A percentile compares a stretch with the other conserved stretches of the same genome.
These are phyloP conservation scores for Oidiodendron maius DNA, from an alignment of 495 filamentous ascomycete genomes.

Conservation along the genomic window DNA sequence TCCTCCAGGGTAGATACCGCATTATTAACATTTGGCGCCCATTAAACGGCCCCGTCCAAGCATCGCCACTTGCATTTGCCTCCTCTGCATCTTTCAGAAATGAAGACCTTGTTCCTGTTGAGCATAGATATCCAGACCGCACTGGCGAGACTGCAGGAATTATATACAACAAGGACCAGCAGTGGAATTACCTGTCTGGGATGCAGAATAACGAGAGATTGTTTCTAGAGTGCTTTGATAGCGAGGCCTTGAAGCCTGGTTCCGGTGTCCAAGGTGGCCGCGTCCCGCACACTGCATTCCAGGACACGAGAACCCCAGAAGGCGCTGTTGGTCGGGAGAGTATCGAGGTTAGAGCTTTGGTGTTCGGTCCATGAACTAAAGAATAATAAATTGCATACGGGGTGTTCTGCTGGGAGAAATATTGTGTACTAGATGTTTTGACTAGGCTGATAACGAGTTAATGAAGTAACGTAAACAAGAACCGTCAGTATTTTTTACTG, in stretches of 20 bases:
- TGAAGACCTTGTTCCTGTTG: constrained; percentile 61
- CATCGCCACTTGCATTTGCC: constrained; percentile 66
- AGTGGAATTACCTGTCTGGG: constrained; percentile 76
- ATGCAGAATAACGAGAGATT: constrained; percentile 71
- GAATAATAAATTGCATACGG: no score
- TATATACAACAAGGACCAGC: constrained; percentile 46
- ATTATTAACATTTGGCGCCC: constrained; percentile 90
- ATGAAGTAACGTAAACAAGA: no score
- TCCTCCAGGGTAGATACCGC: constrained; percentile 60
- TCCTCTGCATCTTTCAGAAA: constrained; percentile 52
- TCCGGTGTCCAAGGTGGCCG: constrained; percentile 52
- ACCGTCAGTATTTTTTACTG: no score
- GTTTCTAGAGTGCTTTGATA: constrained; percentile 80
- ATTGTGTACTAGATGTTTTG: no score
- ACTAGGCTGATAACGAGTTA: no score
- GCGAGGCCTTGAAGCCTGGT: constrained; percentile 39
- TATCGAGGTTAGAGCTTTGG: constrained; percentile 80
- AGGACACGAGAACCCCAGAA: constrained; percentile 57
- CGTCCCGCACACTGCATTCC: constrained; percentile 79
- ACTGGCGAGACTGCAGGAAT: constrained; percentile 76
- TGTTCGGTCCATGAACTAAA: constrained; percentile 54
- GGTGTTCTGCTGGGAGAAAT: no score
- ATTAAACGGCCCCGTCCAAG: constrained; percentile 65
- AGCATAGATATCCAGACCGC: constrained; percentile 70
- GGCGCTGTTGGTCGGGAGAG: constrained; percentile 65